Base-by-base conservation (phyloP, 1,139 yeast species). In the Meyerozyma guilliermondii region DNA sequence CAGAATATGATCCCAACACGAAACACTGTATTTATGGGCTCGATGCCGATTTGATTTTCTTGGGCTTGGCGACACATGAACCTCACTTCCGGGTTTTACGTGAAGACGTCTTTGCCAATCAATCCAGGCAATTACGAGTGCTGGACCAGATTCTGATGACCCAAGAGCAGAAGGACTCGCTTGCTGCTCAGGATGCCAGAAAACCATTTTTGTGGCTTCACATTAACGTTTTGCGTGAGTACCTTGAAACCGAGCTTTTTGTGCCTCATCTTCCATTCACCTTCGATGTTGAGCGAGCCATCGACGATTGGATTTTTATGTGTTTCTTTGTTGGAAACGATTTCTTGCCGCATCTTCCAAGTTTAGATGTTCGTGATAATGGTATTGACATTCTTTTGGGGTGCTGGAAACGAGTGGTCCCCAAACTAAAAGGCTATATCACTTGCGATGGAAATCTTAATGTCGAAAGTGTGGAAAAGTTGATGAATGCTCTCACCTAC, bases 251-350 rank as follows among this genome's bases (percentile, higher is more conserved):
- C 9, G 99, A 94, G 62, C 71, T 94, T 43, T 74, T 69, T 46
- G 79, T 86, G 24, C 88, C 91, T 2, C 74, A 83, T 38, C 60
- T 84, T 26, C 76, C 88, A 1, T 84, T 87, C 55, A 77, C 81
- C 14, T 89, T 85, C 64, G 97, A 92, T 59, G 65, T 89, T 47
- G 99, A 94, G 65, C 75, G 98, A 45, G 97, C 98, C 3, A 83
- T 94, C 47, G 99, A 94, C 60, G 99, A 94, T 66, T 94, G 98
- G 98, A 91, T 94, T 14, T 94, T 94, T 53, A 85, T 94, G 91
- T 92, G 98, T 75, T 94, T 94, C 69, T 94, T 94, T 60, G 95
- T 92, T 45, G 99, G 99, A 62, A 94, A 94, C 60, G 99, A 94
- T 79, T 94, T 94, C 73, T 72, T 94, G 58, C 99, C 99, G 2